Base-by-base conservation (phyloP, 352 stramenopile species). In the Phytopythium chamaehyphon region DNA sequence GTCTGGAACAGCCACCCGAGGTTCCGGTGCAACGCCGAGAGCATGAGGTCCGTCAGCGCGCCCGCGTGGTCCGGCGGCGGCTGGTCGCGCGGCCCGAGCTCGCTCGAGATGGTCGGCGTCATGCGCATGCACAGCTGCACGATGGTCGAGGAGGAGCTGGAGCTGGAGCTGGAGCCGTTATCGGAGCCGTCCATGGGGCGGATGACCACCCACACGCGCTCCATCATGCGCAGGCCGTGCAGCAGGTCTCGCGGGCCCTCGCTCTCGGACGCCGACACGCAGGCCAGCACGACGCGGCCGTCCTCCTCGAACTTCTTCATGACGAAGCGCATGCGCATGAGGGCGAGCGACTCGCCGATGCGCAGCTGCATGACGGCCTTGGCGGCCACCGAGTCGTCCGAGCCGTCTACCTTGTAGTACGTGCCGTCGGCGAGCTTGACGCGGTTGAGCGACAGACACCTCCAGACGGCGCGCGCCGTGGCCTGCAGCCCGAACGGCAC, bases 41-140 rank as follows among this genome's bases (percentile, higher is more conserved):
- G 64, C n/a, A 79, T 66, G 1, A 83, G 55, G 36, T 83, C 72
- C 0, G 72, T 83, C 5, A 83, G 51, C 6, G 56, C 59, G 23
- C 69, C 69, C 5, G 65, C 66, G 22, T 65, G 62, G 28, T 65
- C 55, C 1, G 57, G 58, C 2, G 47, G 47, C 46, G 50, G 57
- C 12, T 23, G 46, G 26, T 37, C 40, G 14, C 23, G 40, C 36
- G 54, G 24, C 3, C 63, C 59, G 5, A 47, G 26, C 8, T 40
- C 45, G 31, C 11, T 52, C 24, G 68, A 72, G 12, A 71, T 46
- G 35, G 54, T 71, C n/a, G 72, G 72, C 23, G 61, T 78, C 16
- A 83, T 58, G 2, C 72, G 64, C 59, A 83, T 80, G 28, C 66
- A 83, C 1, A 83, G 45, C 50, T 83, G 72, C 39, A 80, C 70